Base-by-base conservation (phyloP, 257 asterid genomes). In the Capsicum rhomboideum region DNA sequence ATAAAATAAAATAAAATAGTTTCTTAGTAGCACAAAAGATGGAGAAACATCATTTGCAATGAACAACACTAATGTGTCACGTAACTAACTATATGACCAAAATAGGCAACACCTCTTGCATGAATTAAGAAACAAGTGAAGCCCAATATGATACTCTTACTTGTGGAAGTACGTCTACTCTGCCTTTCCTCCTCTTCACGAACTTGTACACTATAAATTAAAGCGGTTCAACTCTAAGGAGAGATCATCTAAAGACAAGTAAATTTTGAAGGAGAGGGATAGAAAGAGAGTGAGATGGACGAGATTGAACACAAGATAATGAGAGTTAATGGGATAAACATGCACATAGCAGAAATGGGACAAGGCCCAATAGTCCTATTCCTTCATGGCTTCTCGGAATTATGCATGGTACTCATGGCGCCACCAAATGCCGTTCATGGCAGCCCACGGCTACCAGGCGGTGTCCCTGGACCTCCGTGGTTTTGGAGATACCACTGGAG, bases 331-430 rank as follows among this genome's bases (percentile, higher is more conserved):
- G 98, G 97, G 59, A 85, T 94, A 4, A 89, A 89, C 18, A 89
- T 93, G 85, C 98, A 93, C 92, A 86, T 91, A 9, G 98, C 97
- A 9, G 95, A 91, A 85, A 49, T 92, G 26, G 98, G 98, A 8
- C 40, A 91, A 84, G 98, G 99, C 78, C 98, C 99, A 0, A 4
- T 89, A 1, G 90, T 93, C 83, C 97, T 95, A 87, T 91, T 95
- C 91, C 26, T 93, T 34, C 99, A 95, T 83, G 98, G 98, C 46
- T 95, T 93, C 88, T 97, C 98, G 0, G 95, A 95, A 86, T 94
- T 95, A 56, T n/a, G n/a, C n/a, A n/a, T 93, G 99, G 99, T 93
- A 95, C 89, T 88, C 97, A 5, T 92, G 98, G 98, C 97, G 98
- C 85, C 97, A 95, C 92, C 97, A 95, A 67, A 92, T 95, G 84